Evolutionary conservation across 164 flowering plant species (phyloP).

Genomic region (Amborella trichopoda): DNA sequence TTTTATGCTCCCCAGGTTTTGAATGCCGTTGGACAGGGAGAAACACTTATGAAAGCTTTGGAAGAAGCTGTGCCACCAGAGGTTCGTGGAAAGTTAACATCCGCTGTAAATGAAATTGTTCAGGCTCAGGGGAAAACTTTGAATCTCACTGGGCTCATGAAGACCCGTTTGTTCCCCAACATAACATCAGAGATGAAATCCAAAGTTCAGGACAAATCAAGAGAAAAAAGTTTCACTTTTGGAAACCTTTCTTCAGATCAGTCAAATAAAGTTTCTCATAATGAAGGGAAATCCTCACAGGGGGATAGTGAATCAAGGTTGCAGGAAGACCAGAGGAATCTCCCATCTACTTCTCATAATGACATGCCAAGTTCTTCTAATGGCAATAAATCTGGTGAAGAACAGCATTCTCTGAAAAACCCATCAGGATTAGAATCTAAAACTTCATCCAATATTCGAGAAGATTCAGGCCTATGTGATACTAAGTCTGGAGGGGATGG

Average conservation of each 20-base stretch:
- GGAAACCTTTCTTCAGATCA: conserved; percentile 12
- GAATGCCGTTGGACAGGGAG: conserved; percentile 75
- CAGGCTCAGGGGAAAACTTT: conserved; percentile 33
- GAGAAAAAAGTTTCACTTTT: too few relatives aligned
- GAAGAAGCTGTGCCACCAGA: conserved; percentile 97
- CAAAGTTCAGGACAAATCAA: conserved; percentile 25
- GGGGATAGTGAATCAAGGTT: conserved; percentile 1
- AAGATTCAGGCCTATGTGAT: conserved; percentile 14
- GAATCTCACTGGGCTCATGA: conserved; percentile 34
- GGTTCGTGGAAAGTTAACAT: conserved; percentile 78
- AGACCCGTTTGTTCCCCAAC: conserved; percentile 15
- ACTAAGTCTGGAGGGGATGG: conserved; percentile 20
- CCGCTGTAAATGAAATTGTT: conserved; percentile 62
- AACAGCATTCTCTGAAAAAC: conserved; percentile 17
- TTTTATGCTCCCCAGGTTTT: conserved; percentile 44
- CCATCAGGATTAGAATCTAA: conserved; percentile 17
- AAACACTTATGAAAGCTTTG: conserved; percentile 77
- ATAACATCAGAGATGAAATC: conserved; percentile 25
- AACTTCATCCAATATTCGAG: conserved; percentile 15
- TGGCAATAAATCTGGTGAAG: conserved; percentile 14
- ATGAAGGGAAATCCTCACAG: conserved; percentile 2
- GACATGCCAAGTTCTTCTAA: conserved; percentile 15
- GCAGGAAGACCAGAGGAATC: not conserved
- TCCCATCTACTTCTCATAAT: conserved; percentile 9
- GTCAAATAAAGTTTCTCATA: conserved; percentile 5